phyloP scores from a whole-genome alignment of 371 early-diverging fungal genomes.

The Apophysomyces elegans region DNA sequence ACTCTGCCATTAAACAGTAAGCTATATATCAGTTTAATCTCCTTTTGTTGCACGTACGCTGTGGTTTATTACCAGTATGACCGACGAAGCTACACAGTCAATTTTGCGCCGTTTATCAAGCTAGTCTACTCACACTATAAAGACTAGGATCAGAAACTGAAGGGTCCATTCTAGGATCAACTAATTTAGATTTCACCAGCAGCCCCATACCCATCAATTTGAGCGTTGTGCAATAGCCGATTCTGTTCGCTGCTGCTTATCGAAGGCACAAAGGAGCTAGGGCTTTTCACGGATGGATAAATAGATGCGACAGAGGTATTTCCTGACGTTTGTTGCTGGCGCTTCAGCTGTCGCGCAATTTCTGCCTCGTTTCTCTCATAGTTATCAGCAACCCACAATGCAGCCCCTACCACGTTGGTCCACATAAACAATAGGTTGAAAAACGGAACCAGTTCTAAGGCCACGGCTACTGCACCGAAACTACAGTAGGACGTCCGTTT shows the following conservation, averaged over 20 bases:
- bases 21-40: too few species aligned
- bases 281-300: constrained; percentile 23
- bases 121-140: background rate
- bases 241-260: constrained; percentile 23
- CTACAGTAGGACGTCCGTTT: constrained; percentile 45
- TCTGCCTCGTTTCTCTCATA: constrained; percentile 51
- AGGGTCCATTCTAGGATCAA: background rate
- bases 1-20: too few species aligned
- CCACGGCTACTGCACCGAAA: constrained; percentile 70
- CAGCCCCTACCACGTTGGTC: constrained; percentile 80
- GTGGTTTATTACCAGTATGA: too few species aligned
- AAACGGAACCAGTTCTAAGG: constrained; percentile 68
- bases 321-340: constrained; percentile 15
- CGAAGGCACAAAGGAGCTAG: constrained; percentile 24
- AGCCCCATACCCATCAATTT: constrained; percentile 26
- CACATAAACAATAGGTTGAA: constrained; percentile 73
- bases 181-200: background rate
- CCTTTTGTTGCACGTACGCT: too few species aligned
- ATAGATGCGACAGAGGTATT: constrained; percentile 24
- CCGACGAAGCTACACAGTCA: too few species aligned
- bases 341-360: constrained; percentile 24
- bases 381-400: constrained; percentile 73
- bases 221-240: constrained; percentile 17
- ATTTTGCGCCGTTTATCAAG: too few species aligned
- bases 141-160: background rate